Evolutionary conservation across 495 filamentous ascomycete species (phyloP).

Genomic region (Podospora australis): DNA sequence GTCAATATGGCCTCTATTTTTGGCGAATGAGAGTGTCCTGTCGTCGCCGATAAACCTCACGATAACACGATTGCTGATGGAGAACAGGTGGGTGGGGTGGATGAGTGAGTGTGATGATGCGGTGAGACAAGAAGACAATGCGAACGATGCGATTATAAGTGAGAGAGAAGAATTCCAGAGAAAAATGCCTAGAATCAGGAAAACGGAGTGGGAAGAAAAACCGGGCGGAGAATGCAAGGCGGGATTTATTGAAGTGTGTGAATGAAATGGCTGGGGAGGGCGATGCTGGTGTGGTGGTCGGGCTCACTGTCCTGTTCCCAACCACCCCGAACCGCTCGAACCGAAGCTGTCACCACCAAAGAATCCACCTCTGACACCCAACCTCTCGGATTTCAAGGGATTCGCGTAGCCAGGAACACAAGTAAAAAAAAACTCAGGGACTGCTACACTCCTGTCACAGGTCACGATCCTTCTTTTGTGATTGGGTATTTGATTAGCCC

Average conservation of each 20-base stretch:
- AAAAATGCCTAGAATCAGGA: constrained; percentile 1
- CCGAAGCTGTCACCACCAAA: constrained; percentile 9
- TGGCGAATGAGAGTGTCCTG: no score
- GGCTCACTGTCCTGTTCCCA: constrained; percentile 23
- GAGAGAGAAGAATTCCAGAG: constrained; percentile 6
- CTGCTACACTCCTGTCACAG: constrained; percentile 4
- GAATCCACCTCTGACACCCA: constrained; percentile 16
- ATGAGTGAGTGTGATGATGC: not conserved
- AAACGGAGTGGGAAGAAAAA: constrained; percentile 6
- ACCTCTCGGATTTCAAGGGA: constrained; percentile 27
- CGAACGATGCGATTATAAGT: not conserved
- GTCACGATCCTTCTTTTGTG: constrained; percentile 4
- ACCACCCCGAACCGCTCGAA: constrained; percentile 21
- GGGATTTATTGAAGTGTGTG: constrained; percentile 16
- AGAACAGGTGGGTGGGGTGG: no score
- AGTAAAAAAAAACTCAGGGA: constrained; percentile 6
- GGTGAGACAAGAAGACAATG: not conserved
- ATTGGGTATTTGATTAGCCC: not conserved
- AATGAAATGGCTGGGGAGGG: constrained; percentile 14
- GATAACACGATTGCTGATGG: no score
- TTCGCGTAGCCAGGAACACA: no score
- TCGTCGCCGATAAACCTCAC: no score
- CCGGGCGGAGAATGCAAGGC: constrained; percentile 7
- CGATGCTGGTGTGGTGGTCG: constrained; percentile 17
- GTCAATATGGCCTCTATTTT: no score